Conservation (phyloP, 2,329 filamentous ascomycete genomes). For the Nothophaeocryptopus gaeumannii region DNA sequence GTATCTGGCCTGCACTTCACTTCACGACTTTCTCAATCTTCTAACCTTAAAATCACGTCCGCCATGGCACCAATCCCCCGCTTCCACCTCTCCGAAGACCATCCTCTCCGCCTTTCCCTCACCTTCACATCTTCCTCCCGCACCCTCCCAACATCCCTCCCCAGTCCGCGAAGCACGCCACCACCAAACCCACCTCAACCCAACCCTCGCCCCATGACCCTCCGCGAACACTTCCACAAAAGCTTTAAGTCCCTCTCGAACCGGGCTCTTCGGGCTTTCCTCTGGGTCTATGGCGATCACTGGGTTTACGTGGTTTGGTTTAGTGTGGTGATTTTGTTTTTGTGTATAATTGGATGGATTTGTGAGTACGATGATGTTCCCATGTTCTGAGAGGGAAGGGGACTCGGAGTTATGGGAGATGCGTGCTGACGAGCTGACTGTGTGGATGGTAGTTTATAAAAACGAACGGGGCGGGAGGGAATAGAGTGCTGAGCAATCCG, state of each 20-base stretch:
- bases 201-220: no score
- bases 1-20: no score
- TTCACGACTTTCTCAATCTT: no score
- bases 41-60: not conserved
- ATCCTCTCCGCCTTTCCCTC: not conserved
- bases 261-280: not conserved
- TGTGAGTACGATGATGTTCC: no score
- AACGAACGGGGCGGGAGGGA: not conserved
- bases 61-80: not conserved
- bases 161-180: not conserved
- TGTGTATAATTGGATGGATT: constrained; percentile 9
- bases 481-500: not conserved
- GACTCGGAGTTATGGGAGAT: not conserved
- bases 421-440: not conserved
- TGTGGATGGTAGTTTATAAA: constrained; percentile 3
- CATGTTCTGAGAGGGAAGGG: no score
- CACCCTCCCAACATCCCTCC: not conserved
- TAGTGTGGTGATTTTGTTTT: constrained; percentile 5
- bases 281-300: constrained; percentile 9
- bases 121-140: not conserved
- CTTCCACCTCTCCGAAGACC: constrained; percentile 1
- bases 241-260: not conserved
- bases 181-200: no score
- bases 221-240: no score
- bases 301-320: constrained; percentile 8